Percentiles rank a stretch among this genome's conserved stretches.
Conservation (phyloP, 2,329 filamentous ascomycete genomes). For the Claviceps sp. region DNA sequence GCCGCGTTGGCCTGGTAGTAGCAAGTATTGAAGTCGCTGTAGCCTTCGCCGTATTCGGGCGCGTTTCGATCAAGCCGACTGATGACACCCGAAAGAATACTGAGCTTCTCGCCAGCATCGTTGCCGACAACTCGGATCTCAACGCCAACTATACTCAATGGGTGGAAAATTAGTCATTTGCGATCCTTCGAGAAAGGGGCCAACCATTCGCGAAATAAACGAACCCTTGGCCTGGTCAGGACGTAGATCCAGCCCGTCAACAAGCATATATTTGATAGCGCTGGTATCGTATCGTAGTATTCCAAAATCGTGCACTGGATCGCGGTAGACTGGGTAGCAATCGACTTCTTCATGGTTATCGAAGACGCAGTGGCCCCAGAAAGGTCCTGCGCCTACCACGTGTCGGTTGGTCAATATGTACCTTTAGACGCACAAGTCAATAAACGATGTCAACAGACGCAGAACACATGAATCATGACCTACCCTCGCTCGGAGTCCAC, state of each 20-base stretch:
- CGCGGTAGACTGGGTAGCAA: constrained; percentile 90
- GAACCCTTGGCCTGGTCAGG: constrained; percentile 67
- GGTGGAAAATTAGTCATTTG: constrained; percentile 8
- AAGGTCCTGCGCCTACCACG: constrained; percentile 88
- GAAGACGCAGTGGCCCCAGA: constrained; percentile 97
- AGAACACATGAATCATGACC: constrained; percentile 18
- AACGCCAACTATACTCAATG: constrained; percentile 51
- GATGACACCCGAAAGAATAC: constrained; percentile 94
- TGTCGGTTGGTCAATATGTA: constrained; percentile 84
- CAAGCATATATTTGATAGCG: constrained; percentile 92
- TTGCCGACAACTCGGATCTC: constrained; percentile 98
- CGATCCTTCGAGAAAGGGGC: not conserved
- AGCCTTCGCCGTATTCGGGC: constrained; percentile 93
- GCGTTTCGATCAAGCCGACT: constrained; percentile 92
- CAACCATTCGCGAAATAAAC: constrained; percentile 7
- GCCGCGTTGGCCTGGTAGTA: constrained; percentile 98
- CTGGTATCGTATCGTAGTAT: constrained; percentile 93
- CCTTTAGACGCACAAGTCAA: constrained; percentile 17
- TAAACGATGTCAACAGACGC: not conserved
- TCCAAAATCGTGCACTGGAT: constrained; percentile 96
- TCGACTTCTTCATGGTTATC: constrained; percentile 98
- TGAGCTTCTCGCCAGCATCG: constrained; percentile 95
- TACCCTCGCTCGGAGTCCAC: constrained; percentile 84
- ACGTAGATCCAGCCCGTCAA: constrained; percentile 64
- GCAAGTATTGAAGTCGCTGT: constrained; percentile 90